Conservation (phyloP, 106 monocot genomes). For the Apostasia shenzhenica region DNA sequence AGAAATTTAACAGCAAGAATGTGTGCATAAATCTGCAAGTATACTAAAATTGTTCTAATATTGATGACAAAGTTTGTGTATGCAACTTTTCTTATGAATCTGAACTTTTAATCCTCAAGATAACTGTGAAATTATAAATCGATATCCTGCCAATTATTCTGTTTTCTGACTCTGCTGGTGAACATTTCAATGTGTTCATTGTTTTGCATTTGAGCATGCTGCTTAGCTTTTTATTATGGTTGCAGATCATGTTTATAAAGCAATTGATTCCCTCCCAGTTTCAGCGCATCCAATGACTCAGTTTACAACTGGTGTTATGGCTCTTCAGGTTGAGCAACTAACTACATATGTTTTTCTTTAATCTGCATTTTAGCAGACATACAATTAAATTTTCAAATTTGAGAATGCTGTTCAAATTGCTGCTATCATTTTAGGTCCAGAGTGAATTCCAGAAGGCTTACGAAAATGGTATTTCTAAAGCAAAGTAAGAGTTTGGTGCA, state of each 20-base stretch:
- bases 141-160: no score
- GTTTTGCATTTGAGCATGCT: not conserved
- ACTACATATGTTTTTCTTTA: not conserved
- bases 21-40: no score
- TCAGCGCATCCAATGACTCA: constrained; percentile 95
- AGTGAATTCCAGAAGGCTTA: constrained; percentile 45
- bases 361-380: not conserved
- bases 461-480: constrained; percentile 23
- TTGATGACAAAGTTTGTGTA: no score
- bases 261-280: constrained; percentile 81
- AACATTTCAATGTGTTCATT: not conserved
- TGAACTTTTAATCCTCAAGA: no score
- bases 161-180: not conserved
- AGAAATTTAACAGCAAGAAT: no score
- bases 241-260: constrained; percentile 87
- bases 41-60: no score
- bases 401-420: not conserved
- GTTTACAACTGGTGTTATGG: constrained; percentile 91
- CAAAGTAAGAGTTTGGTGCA: constrained; percentile 25
- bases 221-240: not conserved
- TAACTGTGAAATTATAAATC: no score
- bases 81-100: no score
- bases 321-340: constrained; percentile 65
- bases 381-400: no score
- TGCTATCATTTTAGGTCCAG: constrained; percentile 43